Evolutionary conservation across 2,329 filamentous ascomycete species (phyloP).

Genomic region (Waltergamsia citrina): DNA sequence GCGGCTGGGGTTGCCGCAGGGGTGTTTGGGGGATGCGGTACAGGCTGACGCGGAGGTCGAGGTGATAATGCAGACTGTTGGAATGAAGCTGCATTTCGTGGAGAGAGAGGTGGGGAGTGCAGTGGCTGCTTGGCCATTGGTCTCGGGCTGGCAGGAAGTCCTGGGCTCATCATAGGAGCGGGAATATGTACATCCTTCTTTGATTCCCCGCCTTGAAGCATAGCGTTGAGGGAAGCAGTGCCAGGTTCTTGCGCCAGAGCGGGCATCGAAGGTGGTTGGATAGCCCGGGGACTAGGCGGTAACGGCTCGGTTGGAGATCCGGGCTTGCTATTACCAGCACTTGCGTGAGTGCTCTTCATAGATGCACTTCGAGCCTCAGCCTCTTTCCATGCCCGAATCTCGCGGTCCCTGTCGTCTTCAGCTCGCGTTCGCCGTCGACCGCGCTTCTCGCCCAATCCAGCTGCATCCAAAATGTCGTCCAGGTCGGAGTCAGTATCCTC

Average conservation of each 20-base stretch:
- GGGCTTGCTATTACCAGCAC: conserved; percentile 20
- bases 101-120: conserved; percentile 60
- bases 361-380: conserved; percentile 63
- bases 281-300: conserved; percentile 26
- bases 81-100: conserved; percentile 35
- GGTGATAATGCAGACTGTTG: conserved; percentile 55
- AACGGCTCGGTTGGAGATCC: conserved; percentile 17
- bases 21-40: conserved; percentile 62
- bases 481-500: conserved; percentile 72
- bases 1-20: conserved; percentile 35
- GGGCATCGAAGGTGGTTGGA: conserved; percentile 19
- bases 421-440: conserved; percentile 78
- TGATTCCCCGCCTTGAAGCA: conserved; percentile 29
- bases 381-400: conserved; percentile 56
- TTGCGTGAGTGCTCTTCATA: conserved; percentile 65
- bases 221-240: conserved; percentile 41
- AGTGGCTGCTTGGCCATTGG: conserved; percentile 43
- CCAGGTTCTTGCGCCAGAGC: conserved; percentile 27
- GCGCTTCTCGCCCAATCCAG: conserved; percentile 53
- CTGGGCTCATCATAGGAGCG: conserved; percentile 45
- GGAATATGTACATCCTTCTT: conserved; percentile 22
- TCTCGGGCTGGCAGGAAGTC: conserved; percentile 50
- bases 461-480: conserved; percentile 64
- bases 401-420: conserved; percentile 74
- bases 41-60: conserved; percentile 62